These are phyloP conservation scores for Fomitopsis serialis DNA, from an alignment of 768 basidiomycete genomes.

Conservation along the genomic window DNA sequence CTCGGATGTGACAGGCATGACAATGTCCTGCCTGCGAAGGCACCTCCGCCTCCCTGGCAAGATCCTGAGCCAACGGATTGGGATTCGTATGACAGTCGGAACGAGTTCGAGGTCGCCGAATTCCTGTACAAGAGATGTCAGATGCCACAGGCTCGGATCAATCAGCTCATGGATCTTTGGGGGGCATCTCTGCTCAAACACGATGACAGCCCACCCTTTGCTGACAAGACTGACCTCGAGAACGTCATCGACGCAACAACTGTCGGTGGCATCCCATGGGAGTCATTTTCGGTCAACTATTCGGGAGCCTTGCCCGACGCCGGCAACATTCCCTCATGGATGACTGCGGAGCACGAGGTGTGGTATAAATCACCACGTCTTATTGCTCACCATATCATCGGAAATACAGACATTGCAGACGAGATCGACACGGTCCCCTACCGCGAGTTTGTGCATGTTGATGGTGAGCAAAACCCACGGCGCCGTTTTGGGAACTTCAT, in stretches of 20 bases:
- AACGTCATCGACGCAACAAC: slow-evolving; percentile 22
- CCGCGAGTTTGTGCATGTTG: slow-evolving; percentile 8
- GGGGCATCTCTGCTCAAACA: slow-evolving; percentile 5
- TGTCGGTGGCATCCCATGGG: slow-evolving; percentile 36
- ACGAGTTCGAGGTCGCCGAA: slow-evolving; percentile 21
- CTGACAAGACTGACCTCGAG: slow-evolving; percentile 23
- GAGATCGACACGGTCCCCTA: slow-evolving; percentile 17
- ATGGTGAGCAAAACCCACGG: slow-evolving; percentile 6
- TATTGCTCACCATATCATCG: slow-evolving; percentile 16
- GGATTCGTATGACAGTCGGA: no score
- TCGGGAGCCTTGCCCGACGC: slow-evolving; percentile 5
- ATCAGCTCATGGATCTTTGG: slow-evolving; percentile 13
- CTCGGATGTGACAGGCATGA: no score
- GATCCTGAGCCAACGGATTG: no score
- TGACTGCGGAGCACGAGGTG: slow-evolving; percentile 19
- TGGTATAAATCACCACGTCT: no score
- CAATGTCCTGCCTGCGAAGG: no score
- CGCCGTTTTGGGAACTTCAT: slow-evolving; percentile 20
- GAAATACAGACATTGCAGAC: slow-evolving; percentile 15
- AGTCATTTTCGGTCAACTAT: slow-evolving; percentile 26
- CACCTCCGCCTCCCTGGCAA: no score
- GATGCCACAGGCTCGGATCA: slow-evolving; percentile 14
- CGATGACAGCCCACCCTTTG: slow-evolving; percentile 19
- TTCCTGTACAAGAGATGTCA: slow-evolving; percentile 16
- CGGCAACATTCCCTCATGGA: slow-evolving; percentile 21